Conservation (phyloP, 78 protist genomes). For the Dictyostelium firmibasis region DNA sequence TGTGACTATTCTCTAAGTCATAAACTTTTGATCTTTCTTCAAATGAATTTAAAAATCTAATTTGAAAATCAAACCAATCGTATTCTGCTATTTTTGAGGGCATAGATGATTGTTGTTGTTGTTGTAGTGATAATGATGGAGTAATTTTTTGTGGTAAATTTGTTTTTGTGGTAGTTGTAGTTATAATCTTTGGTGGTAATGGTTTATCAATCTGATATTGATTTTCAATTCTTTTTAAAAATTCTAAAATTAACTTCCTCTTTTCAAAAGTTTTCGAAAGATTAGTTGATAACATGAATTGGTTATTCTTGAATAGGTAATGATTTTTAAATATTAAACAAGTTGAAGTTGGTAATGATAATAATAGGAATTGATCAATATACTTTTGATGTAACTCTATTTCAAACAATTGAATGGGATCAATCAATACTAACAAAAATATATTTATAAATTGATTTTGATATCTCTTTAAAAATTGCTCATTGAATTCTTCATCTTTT, state of each 20-base stretch:
- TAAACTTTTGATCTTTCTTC: not conserved
- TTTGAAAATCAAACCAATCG: not conserved
- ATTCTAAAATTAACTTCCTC: not conserved
- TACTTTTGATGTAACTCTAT: not conserved
- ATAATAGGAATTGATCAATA: not conserved
- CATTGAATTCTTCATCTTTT: not conserved
- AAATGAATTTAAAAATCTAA: not conserved
- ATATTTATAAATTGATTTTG: not conserved
- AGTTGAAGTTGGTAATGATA: not conserved
- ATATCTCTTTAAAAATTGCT: not conserved
- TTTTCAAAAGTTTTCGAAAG: not conserved
- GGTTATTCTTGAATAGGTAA: not conserved
- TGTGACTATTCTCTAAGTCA: not conserved
- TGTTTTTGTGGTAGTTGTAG: not conserved
- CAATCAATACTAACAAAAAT: not conserved
- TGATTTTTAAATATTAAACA: not conserved
- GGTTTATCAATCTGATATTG: conserved; percentile 7
- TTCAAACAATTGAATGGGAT: not conserved
- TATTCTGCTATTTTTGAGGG: not conserved
- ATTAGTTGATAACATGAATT: not conserved
- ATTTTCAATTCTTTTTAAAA: conserved; percentile 3
- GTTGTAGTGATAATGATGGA: not conserved
- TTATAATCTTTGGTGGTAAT: not conserved
- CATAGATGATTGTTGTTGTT: not conserved
- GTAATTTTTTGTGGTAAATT: not conserved